A percentile compares a stretch with the other conserved stretches of the same genome.
Conservation (phyloP, 805 yeast genomes). For the Maudiozyma bulderi region DNA sequence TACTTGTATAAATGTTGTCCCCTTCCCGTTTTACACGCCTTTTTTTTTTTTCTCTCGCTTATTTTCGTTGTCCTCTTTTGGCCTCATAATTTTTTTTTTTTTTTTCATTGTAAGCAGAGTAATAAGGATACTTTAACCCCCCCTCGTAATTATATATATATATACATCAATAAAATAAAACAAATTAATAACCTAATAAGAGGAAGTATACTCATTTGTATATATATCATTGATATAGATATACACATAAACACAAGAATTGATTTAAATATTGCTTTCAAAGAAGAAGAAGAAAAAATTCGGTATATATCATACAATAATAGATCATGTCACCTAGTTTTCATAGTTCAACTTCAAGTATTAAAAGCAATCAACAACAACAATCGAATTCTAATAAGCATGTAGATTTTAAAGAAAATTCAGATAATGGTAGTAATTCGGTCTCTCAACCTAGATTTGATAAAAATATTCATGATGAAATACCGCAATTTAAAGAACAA, state of each 20-base stretch:
- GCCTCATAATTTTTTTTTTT: background rate
- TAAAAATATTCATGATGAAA: conserved; percentile 5
- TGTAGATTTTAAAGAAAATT: background rate
- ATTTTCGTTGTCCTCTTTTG: background rate
- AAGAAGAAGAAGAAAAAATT: too few species aligned
- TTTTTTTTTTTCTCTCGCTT: background rate
- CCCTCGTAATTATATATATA: background rate
- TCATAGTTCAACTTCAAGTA: background rate
- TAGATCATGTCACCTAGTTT: background rate
- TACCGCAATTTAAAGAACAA: conserved; percentile 6
- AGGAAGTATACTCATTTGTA: too few species aligned
- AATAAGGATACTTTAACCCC: background rate
- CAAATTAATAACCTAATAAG: background rate
- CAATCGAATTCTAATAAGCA: background rate
- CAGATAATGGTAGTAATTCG: background rate
- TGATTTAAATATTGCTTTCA: too few species aligned
- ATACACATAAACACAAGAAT: too few species aligned
- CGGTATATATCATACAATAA: background rate
- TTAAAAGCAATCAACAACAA: background rate
- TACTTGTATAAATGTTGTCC: too few species aligned
- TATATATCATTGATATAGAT: too few species aligned
- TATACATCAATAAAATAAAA: background rate
- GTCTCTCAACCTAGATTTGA: background rate
- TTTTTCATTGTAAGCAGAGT: background rate
- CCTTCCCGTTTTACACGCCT: too few species aligned